Conservation (phyloP, 176 grass and related monocot genomes). For the bread wheat (Triticum aestivum) region IWGSC_CS_RefSeq_v2.1 NC_057796.1:473922141-473922640, state of each 20-base stretch:
- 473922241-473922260: conserved; percentile 46
- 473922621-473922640: conserved; percentile 13
- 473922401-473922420: conserved; percentile 54
- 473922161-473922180: conserved; percentile 5
- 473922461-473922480: conserved; percentile 29
- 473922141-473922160: conserved; percentile 50
- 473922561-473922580: conserved; percentile 49
- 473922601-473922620: conserved; percentile 50
- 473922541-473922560: conserved; percentile 75
- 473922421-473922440: conserved; percentile 58
- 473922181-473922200: background rate
- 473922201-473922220: conserved; percentile 50
- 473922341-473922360: conserved; percentile 6
- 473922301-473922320: conserved; percentile 57
- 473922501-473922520: conserved; percentile 41
- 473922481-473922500: conserved; percentile 49
- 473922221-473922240: conserved; percentile 62
- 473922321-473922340: conserved; percentile 16
- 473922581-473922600: conserved; percentile 60
- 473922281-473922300: conserved; percentile 46
- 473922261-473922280: conserved; percentile 31
- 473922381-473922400: background rate
- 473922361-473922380: background rate
- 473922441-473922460: conserved; percentile 29
- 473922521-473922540: conserved; percentile 93